Evolutionary conservation across 192 early-diverging fungal genomes (phyloP).

Genomic region (Radiomyces spectabilis): DNA sequence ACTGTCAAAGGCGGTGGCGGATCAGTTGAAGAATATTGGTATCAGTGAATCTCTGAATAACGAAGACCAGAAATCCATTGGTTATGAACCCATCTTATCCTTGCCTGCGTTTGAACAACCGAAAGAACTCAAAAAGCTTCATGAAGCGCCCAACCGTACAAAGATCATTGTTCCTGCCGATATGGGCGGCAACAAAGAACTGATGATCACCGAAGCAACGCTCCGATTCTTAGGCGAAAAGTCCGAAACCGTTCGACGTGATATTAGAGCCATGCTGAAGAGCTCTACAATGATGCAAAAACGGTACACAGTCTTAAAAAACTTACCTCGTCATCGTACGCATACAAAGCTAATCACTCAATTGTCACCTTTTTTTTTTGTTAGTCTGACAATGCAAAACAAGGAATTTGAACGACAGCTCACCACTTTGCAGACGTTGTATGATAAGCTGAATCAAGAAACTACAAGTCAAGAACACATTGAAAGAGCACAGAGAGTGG

Average conservation of each 20-base stretch:
- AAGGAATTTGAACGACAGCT: constrained; percentile 38
- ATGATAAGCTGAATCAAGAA: constrained; percentile 28
- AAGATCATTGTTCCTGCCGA: constrained; percentile 36
- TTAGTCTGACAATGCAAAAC: constrained; percentile 30
- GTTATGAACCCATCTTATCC: constrained; percentile 17
- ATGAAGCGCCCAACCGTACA: constrained; percentile 26
- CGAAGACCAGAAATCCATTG: constrained; percentile 7
- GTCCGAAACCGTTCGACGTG: constrained; percentile 25
- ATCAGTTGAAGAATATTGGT: background rate
- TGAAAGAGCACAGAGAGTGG: constrained; percentile 33
- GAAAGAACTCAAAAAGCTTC: constrained; percentile 16
- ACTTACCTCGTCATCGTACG: background rate
- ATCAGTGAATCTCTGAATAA: background rate
- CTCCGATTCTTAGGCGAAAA: constrained; percentile 29
- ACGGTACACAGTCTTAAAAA: constrained; percentile 6
- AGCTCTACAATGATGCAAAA: constrained; percentile 11
- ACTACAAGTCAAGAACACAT: constrained; percentile 28
- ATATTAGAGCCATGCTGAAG: constrained; percentile 27
- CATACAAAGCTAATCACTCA: background rate
- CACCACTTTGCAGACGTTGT: constrained; percentile 25
- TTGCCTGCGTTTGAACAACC: constrained; percentile 30
- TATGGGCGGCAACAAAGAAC: constrained; percentile 28
- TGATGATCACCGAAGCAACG: constrained; percentile 38
- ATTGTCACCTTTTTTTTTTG: background rate
- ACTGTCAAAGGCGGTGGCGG: background rate